A percentile compares a stretch with the other conserved stretches of the same genome.
Conservation (phyloP, 495 filamentous ascomycete genomes). For the Hypomontagnella submonticulosa region DNA sequence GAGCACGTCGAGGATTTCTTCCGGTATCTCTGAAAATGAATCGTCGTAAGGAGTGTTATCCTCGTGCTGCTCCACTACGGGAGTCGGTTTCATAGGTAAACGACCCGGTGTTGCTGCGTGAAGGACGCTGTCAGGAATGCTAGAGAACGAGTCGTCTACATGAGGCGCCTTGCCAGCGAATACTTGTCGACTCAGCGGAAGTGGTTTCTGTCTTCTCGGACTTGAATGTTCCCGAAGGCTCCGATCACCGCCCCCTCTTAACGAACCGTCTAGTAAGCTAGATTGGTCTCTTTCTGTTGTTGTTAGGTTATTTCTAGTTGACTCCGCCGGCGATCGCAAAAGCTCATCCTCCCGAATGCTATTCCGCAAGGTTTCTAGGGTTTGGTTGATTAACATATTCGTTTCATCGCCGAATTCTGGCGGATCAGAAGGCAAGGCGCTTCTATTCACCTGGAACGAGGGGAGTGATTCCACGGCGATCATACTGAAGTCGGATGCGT, state of each 20-base stretch:
- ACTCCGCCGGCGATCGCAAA: conserved; percentile 5
- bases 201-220: conserved; percentile 35
- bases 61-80: conserved; percentile 18
- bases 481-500: conserved; percentile 63
- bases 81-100: conserved; percentile 38
- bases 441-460: conserved; percentile 52
- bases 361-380: conserved; percentile 55
- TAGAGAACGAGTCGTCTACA: conserved; percentile 47
- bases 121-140: conserved; percentile 46
- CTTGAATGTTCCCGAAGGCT: conserved; percentile 32
- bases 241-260: conserved; percentile 13
- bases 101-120: conserved; percentile 44
- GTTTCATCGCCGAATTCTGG: conserved; percentile 58
- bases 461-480: conserved; percentile 58
- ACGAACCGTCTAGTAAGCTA: conserved; percentile 18
- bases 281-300: conserved; percentile 26
- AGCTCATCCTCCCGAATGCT: conserved; percentile 43
- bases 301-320: conserved; percentile 8
- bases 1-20: conserved; percentile 58
- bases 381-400: conserved; percentile 56
- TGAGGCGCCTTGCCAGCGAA: conserved; percentile 41
- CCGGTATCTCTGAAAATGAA: conserved; percentile 64
- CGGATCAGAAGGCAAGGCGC: conserved; percentile 43
- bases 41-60: conserved; percentile 56
- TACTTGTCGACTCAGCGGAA: conserved; percentile 39